phyloP scores from a whole-genome alignment of 176 grass and related monocot species.

The Pontederia crassipes region DNA sequence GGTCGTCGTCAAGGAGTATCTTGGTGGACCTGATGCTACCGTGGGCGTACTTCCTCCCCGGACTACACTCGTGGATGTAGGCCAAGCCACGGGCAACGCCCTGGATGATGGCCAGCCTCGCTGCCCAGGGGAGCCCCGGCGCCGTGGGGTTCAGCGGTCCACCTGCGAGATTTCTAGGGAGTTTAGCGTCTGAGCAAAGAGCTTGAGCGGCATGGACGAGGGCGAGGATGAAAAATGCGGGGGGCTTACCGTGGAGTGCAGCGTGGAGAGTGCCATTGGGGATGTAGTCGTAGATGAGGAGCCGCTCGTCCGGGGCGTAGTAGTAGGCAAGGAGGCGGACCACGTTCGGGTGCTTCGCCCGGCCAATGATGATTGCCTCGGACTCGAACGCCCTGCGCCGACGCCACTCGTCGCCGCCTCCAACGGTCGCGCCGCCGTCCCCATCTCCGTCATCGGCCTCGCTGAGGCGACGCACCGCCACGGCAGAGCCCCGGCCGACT shows the following conservation, averaged over 20 bases:
- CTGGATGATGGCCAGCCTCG: constrained; percentile 67
- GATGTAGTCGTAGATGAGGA: constrained; percentile 95
- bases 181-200: too few relatives aligned
- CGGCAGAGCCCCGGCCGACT: constrained; percentile 31
- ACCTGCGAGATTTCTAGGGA: constrained; percentile 23
- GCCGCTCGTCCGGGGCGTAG: constrained; percentile 94
- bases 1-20: constrained; percentile 89
- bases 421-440: not conserved
- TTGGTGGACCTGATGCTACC: constrained; percentile 82
- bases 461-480: constrained; percentile 79
- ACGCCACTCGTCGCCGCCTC: constrained; percentile 36
- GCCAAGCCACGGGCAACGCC: constrained; percentile 57
- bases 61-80: constrained; percentile 82
- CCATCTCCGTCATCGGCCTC: constrained; percentile 58
- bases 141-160: constrained; percentile 41
- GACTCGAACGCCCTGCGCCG: constrained; percentile 71
- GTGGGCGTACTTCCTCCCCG: constrained; percentile 80
- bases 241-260: constrained; percentile 57
- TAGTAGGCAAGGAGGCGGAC: constrained; percentile 87
- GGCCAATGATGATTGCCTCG: constrained; percentile 63
- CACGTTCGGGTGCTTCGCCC: constrained; percentile 68
- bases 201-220: not conserved
- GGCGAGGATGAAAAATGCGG: not conserved
- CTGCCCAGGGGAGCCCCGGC: constrained; percentile 52
- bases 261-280: constrained; percentile 84